Evolutionary conservation across 441 rosid species (phyloP).

Genomic region (Capsella rubella): DNA sequence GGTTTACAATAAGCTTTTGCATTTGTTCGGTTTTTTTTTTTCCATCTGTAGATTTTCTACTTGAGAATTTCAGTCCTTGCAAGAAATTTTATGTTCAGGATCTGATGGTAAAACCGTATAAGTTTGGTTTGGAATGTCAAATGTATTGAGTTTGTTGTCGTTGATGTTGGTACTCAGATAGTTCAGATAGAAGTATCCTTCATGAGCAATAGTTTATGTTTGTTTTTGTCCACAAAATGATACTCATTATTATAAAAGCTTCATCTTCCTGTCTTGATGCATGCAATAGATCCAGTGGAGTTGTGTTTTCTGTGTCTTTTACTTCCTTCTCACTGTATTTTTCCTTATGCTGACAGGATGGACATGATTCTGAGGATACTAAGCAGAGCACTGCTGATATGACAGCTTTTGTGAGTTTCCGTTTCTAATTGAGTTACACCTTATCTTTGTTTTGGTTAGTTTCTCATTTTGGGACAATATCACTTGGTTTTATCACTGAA

Average conservation of each 20-base stretch:
- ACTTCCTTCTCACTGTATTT: not conserved
- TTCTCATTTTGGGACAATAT: constrained; percentile 8
- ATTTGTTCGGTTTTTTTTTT: not conserved
- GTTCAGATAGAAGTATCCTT: not conserved
- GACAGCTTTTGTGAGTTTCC: constrained; percentile 76
- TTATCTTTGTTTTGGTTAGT: not conserved
- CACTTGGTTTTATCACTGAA: constrained; percentile 15
- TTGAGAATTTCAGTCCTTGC: not conserved
- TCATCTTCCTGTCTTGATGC: not conserved
- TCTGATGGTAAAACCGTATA: not conserved
- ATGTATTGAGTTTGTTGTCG: not conserved
- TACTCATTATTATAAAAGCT: not conserved
- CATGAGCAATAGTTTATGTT: not conserved
- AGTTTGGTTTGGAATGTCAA: not conserved
- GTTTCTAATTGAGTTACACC: not conserved
- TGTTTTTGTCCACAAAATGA: not conserved
- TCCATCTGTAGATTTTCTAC: not conserved
- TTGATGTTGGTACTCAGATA: not conserved
- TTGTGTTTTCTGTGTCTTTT: not conserved
- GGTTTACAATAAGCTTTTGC: not conserved
- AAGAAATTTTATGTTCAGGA: constrained; percentile 1
- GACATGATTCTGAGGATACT: constrained; percentile 70
- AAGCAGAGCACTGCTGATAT: constrained; percentile 84
- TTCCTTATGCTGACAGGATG: constrained; percentile 59
- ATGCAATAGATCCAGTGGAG: not conserved